Conservation (phyloP, 2,329 filamentous ascomycete genomes). For the Ceratocystis diversiconidia region DNA sequence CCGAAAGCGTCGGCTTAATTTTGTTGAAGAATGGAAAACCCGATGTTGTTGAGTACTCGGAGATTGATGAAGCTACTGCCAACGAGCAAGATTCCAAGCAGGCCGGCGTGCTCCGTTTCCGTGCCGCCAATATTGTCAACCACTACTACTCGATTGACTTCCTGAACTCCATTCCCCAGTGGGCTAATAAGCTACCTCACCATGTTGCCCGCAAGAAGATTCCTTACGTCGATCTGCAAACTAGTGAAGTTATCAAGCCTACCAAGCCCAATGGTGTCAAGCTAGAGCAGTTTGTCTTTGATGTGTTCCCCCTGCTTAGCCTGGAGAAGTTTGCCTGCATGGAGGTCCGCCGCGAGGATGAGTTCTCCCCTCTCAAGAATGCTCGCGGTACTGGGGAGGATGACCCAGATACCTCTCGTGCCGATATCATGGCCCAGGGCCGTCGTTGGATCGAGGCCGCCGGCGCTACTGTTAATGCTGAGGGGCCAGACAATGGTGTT, state of each 20-base stretch:
- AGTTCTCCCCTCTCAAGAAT: conserved; percentile 97
- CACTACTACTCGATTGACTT: conserved; percentile 97
- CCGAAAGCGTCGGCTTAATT: conserved; percentile 90
- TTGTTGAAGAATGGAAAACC: conserved; percentile 90
- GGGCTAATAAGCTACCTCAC: conserved; percentile 76
- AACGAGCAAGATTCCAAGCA: conserved; percentile 77
- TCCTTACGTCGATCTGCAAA: conserved; percentile 61
- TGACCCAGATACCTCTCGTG: conserved; percentile 82
- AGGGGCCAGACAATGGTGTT: conserved; percentile 50
- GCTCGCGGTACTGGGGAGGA: conserved; percentile 72
- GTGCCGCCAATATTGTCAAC: conserved; percentile 98
- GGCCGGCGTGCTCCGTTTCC: conserved; percentile 75
- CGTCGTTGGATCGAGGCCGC: conserved; percentile 70
- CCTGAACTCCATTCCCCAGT: conserved; percentile 77
- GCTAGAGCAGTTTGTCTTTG: conserved; percentile 73
- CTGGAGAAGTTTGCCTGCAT: conserved; percentile 87
- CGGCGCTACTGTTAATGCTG: conserved; percentile 59
- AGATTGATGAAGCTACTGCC: conserved; percentile 80
- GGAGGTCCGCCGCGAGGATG: conserved; percentile 91
- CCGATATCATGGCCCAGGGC: conserved; percentile 81
- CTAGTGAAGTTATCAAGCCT: conserved; percentile 71
- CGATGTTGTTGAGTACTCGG: conserved; percentile 96
- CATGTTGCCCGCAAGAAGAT: conserved; percentile 99
- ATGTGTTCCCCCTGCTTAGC: conserved; percentile 76
- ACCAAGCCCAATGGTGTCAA: conserved; percentile 96